Evolutionary conservation across 352 stramenopile genomes (phyloP), one percentile per base, ranked within the genome.

Genomic region (Pythium phragmiticola): DNA sequence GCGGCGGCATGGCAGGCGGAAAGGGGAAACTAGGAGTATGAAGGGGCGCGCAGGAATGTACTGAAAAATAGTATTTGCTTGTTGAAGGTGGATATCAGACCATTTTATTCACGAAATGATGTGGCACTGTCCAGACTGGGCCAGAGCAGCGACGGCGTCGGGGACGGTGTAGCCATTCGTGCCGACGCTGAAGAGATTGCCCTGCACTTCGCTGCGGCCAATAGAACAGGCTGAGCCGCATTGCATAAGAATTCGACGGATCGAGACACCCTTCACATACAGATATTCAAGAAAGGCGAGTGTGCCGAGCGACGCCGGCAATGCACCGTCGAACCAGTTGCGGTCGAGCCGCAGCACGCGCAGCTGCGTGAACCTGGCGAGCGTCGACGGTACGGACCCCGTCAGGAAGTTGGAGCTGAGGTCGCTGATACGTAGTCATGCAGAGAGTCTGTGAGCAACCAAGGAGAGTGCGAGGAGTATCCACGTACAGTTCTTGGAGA

Each of bases 381-480:
- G 16, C 8, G 76, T 85, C 42, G 72, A 53, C 13, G 82, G 82
- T 14, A 89, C 67, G 5, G 71, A 34, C 0, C 80, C 74, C 5
- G 70, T 78, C 30, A 91, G 69, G 63, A 85, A 91, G 52, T 91
- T 91, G 17, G 69, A 86, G 67, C 82, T 89, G 45, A 91, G 46
- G 46, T 91, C 82, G 21, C 82, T 90, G 63, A 11, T 36, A 30
- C 28, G 51, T 3, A 14, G 16, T 1, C 13, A 53, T 13, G 6
- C 43, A 30, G 46, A 21, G 4, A 3, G 34, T 7, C 42, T 39
- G 57, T 13, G 19, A n/a, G 28, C 5, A 63, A 16, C 26, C 41
- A 28, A 21, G 14, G 41, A 28, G 1, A 42, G 8, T n/a, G 1
- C 7, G 13, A 19, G 14, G 28, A 37, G 13, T 26, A 51, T 11